A percentile compares a stretch with the other conserved stretches of the same genome.
These are phyloP conservation scores for Podaxis rugospora DNA, from an alignment of 768 basidiomycete species.

Conservation along the genomic window DNA sequence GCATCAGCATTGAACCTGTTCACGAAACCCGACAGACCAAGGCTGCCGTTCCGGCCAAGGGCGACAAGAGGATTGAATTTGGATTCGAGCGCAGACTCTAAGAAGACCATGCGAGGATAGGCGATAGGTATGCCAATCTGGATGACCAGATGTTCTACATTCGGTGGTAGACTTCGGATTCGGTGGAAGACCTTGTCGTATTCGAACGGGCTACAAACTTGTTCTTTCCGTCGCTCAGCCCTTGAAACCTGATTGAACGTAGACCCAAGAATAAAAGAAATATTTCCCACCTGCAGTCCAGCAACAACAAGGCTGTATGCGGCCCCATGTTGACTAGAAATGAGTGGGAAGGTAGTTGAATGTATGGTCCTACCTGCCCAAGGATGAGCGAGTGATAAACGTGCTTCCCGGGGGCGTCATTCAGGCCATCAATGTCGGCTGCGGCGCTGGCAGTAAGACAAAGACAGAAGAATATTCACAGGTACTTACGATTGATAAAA, in stretches of 20 bases:
- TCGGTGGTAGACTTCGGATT: slow-evolving; percentile 52
- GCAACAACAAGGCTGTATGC: slow-evolving; percentile 62
- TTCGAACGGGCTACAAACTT: slow-evolving; percentile 70
- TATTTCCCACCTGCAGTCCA: slow-evolving; percentile 72
- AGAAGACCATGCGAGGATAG: slow-evolving; percentile 91
- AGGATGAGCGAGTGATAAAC: slow-evolving; percentile 69
- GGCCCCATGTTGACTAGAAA: slow-evolving; percentile 80
- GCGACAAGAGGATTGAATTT: slow-evolving; percentile 83
- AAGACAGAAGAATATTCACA: not conserved
- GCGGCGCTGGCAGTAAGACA: slow-evolving; percentile 6
- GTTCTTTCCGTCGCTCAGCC: slow-evolving; percentile 78
- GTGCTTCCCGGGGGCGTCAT: slow-evolving; percentile 58
- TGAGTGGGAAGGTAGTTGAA: slow-evolving; percentile 80
- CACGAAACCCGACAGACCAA: slow-evolving; percentile 74
- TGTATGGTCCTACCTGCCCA: slow-evolving; percentile 71
- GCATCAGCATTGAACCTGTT: slow-evolving; percentile 92
- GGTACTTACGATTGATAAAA: slow-evolving; percentile 64
- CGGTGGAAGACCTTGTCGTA: slow-evolving; percentile 72
- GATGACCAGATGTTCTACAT: slow-evolving; percentile 79
- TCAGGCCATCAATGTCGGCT: slow-evolving; percentile 74
- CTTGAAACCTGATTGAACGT: slow-evolving; percentile 31
- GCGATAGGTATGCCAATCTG: slow-evolving; percentile 81
- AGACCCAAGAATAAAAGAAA: slow-evolving; percentile 1
- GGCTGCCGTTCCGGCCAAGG: slow-evolving; percentile 60
- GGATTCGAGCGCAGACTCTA: slow-evolving; percentile 73